Evolutionary conservation across 768 basidiomycete genomes (phyloP).

Genomic region (Naganishia antarctica): DNA sequence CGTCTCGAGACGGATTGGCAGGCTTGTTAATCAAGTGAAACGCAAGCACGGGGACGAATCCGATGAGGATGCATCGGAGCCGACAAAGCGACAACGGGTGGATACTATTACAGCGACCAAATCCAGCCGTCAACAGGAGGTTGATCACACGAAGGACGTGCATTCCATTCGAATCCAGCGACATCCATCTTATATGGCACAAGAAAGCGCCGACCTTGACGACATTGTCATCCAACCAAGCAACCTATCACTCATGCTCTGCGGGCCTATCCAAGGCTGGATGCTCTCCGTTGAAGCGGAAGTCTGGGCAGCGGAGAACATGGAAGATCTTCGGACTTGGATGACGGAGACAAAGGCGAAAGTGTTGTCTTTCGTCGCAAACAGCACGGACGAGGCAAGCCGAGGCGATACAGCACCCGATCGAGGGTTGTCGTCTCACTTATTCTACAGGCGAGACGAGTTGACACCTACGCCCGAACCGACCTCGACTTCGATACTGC

Average conservation of each 20-base stretch:
- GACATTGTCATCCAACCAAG: neutral
- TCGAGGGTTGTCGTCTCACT: too few relatives aligned
- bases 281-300: neutral
- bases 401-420: too few relatives aligned
- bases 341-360: slow-evolving; percentile 7
- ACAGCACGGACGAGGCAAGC: too few relatives aligned
- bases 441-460: too few relatives aligned
- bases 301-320: slow-evolving; percentile 1
- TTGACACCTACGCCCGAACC: too few relatives aligned
- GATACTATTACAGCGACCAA: neutral
- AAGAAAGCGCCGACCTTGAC: neutral
- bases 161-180: too few relatives aligned
- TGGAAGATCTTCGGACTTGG: slow-evolving; percentile 10
- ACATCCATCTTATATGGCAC: too few relatives aligned
- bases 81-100: neutral
- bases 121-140: too few relatives aligned
- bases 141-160: too few relatives aligned
- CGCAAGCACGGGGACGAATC: too few relatives aligned
- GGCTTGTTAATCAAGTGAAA: neutral
- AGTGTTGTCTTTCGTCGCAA: too few relatives aligned
- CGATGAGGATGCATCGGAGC: neutral
- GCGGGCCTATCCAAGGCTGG: slow-evolving; percentile 45
- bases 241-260: slow-evolving; percentile 36
- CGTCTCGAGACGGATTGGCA: neutral
- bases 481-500: too few relatives aligned